phyloP scores from a whole-genome alignment of 2,329 filamentous ascomycete genomes.

The Myriosclerotinia scirpicola region DNA sequence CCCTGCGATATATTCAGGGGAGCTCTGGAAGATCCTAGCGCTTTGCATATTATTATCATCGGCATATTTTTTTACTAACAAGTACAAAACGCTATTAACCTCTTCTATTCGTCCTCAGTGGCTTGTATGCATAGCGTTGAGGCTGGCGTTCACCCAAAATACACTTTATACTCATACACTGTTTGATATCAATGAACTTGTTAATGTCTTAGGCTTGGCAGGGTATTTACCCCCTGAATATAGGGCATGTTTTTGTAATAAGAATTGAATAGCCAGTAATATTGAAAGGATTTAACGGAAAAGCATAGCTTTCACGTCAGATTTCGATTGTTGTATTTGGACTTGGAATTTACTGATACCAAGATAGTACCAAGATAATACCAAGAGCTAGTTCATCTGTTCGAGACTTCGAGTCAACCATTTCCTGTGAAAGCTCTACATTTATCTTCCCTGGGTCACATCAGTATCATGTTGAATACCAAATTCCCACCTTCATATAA shows the following conservation, averaged over 20 bases:
- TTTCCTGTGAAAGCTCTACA: background rate
- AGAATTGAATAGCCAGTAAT: background rate
- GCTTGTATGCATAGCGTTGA: background rate
- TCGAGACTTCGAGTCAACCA: background rate
- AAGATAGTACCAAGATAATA: background rate
- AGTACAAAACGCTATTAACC: background rate
- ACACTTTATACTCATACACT: background rate
- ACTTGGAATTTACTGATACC: background rate
- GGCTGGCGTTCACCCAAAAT: background rate
- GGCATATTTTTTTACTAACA: background rate
- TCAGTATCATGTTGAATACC: conserved; percentile 13
- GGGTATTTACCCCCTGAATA: conserved; percentile 4
- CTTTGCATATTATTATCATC: background rate
- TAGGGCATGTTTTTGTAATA: background rate
- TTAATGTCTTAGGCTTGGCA: conserved; percentile 2
- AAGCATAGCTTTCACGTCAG: too few species aligned
- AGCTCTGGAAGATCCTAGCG: background rate
- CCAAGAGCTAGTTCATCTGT: background rate
- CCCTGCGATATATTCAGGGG: conserved; percentile 10
- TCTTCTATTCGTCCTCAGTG: background rate
- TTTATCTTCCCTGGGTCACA: background rate
- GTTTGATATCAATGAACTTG: background rate
- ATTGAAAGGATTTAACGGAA: background rate
- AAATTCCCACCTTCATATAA: background rate
- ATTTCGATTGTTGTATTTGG: background rate